Conservation (phyloP, 2,329 filamentous ascomycete species). For the Rachicladosporium sp. region DNA sequence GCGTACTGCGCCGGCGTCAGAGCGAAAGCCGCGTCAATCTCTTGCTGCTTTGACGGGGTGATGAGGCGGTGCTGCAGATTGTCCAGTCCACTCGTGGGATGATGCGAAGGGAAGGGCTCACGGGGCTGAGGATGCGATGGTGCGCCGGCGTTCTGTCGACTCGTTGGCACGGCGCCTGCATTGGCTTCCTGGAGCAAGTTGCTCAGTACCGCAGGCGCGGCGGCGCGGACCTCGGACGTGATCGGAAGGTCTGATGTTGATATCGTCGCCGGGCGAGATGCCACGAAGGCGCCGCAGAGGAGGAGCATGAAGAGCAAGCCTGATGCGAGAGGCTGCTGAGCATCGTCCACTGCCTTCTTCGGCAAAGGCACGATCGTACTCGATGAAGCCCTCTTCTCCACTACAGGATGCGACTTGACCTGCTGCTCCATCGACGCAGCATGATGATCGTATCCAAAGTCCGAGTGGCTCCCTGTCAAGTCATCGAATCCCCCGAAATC, state of each 20-base stretch:
- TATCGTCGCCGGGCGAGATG: constrained; percentile 66
- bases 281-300: constrained; percentile 89
- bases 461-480: neutral
- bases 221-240: constrained; percentile 67
- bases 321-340: constrained; percentile 55
- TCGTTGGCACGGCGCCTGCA: too few species aligned
- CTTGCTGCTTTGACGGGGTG: constrained; percentile 65
- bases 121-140: constrained; percentile 4
- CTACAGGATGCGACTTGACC: constrained; percentile 11
- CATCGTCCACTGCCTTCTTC: constrained; percentile 29
- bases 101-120: constrained; percentile 15
- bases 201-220: constrained; percentile 64
- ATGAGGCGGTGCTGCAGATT: constrained; percentile 35
- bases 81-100: constrained; percentile 19
- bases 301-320: constrained; percentile 88
- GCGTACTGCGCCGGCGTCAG: constrained; percentile 82
- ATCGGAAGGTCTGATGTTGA: constrained; percentile 61
- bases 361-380: constrained; percentile 9
- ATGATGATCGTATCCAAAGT: constrained; percentile 41
- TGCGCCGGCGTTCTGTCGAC: too few species aligned
- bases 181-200: constrained; percentile 70
- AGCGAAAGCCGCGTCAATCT: constrained; percentile 77
- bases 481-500: constrained; percentile 58
- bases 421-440: constrained; percentile 24
- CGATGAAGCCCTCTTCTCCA: constrained; percentile 15